Conservation (phyloP, 345 rosid species). For the Citrus hindsii region DNA sequence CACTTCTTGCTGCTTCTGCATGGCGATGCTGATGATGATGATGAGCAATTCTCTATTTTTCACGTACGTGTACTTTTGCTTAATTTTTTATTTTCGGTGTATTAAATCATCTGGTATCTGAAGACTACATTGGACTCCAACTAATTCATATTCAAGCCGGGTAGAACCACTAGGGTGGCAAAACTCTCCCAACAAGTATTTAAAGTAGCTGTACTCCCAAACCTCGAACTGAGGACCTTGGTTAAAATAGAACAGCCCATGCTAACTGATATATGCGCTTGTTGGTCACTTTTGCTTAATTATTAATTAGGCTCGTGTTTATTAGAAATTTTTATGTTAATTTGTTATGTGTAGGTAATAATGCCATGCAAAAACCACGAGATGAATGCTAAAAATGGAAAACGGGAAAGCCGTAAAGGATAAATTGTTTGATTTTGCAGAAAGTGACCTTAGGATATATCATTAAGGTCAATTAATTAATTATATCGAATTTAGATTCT, state of each 20-base stretch:
- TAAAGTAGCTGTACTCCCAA: too few species aligned
- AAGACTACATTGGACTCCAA: too few species aligned
- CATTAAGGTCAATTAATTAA: neutral
- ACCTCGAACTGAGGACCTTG: rapidly evolving
- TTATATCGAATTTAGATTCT: neutral
- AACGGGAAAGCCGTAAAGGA: neutral
- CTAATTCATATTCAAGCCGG: too few species aligned
- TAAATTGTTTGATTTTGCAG: neutral
- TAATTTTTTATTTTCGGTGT: too few species aligned
- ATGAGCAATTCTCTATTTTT: neutral
- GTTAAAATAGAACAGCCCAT: too few species aligned
- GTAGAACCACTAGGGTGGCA: too few species aligned
- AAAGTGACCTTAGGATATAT: neutral
- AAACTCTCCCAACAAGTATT: too few species aligned
- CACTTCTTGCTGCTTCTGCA: slow-evolving; percentile 62
- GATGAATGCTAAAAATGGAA: slow-evolving; percentile 1
- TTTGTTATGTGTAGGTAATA: neutral
- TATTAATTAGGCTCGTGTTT: neutral
- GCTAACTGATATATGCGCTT: too few species aligned
- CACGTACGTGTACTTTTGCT: neutral
- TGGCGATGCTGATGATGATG: slow-evolving; percentile 43
- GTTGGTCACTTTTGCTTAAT: neutral
- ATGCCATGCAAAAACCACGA: neutral
- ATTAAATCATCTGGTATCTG: too few species aligned
- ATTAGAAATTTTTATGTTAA: neutral